Evolutionary conservation across 2,329 filamentous ascomycete genomes (phyloP).

Genomic region (Cyclaneusma minus): DNA sequence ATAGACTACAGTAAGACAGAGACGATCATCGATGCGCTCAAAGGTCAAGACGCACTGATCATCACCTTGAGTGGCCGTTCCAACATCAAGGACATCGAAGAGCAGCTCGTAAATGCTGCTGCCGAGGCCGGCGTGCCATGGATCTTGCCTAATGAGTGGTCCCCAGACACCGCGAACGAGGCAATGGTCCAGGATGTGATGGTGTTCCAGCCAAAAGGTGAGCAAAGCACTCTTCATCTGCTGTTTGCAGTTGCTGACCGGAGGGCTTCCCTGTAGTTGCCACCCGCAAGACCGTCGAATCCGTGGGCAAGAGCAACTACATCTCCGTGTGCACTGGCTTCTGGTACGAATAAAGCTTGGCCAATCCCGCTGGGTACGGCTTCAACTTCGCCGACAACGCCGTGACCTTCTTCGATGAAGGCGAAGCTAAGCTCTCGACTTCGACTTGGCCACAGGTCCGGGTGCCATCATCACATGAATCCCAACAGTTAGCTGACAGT

Average conservation of each 20-base stretch:
- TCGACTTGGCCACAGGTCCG: slow-evolving; percentile 36
- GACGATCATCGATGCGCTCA: slow-evolving; percentile 21
- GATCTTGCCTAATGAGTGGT: slow-evolving; percentile 33
- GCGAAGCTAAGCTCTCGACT: slow-evolving; percentile 25
- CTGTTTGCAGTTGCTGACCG: no score
- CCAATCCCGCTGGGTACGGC: slow-evolving; percentile 22
- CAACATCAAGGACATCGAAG: slow-evolving; percentile 22
- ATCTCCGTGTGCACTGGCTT: slow-evolving; percentile 27
- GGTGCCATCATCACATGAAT: no score
- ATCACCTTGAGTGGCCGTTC: slow-evolving; percentile 33
- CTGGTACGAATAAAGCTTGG: slow-evolving; percentile 38
- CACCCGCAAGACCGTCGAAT: no score
- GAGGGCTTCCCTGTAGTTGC: no score
- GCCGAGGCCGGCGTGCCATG: slow-evolving; percentile 33
- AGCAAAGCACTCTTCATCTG: no score
- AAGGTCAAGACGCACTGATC: slow-evolving; percentile 27
- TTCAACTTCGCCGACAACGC: slow-evolving; percentile 29
- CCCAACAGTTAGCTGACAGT: no score
- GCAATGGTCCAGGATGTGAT: no score
- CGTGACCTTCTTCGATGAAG: slow-evolving; percentile 35
- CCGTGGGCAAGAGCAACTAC: slow-evolving; percentile 21
- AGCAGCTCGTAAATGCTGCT: slow-evolving; percentile 29
- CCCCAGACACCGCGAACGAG: slow-evolving; percentile 19
- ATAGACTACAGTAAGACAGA: slow-evolving; percentile 31
- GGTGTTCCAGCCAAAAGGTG: no score